Evolutionary conservation across 345 rosid genomes (phyloP).

Genomic region (Salix arbutifolia): DNA sequence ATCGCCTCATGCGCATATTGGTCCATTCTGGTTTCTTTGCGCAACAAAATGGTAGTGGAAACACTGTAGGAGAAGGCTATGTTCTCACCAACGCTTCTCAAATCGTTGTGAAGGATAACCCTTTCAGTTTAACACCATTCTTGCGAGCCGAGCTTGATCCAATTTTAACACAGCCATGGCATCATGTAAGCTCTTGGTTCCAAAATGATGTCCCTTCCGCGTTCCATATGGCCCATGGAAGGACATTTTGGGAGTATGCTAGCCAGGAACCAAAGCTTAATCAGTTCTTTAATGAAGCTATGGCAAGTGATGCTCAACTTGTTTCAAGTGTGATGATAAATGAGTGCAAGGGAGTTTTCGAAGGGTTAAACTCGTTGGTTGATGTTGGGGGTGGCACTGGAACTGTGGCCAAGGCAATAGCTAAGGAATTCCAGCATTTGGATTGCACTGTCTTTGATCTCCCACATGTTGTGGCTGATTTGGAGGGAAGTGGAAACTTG

Average conservation of each 20-base stretch:
- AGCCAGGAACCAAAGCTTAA: background rate
- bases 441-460: no score
- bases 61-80: conserved; percentile 15
- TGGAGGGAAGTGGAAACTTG: background rate
- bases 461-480: conserved; percentile 4
- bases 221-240: conserved; percentile 14
- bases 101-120: conserved; percentile 15
- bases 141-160: conserved; percentile 12
- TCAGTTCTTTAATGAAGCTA: background rate
- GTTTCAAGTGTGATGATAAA: no score
- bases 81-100: conserved; percentile 14
- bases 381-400: no score
- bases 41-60: background rate
- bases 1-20: conserved; percentile 17
- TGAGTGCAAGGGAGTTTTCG: no score
- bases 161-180: background rate
- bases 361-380: no score
- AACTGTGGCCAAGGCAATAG: no score
- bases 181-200: conserved; percentile 12
- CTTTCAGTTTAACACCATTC: conserved; percentile 14
- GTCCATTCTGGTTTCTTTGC: conserved; percentile 15
- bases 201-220: conserved; percentile 6
- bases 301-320: no score
- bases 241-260: conserved; percentile 10
- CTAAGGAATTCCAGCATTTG: no score